Percentiles rank a stretch among this genome's conserved stretches.
phyloP scores from a whole-genome alignment of 1,139 yeast genomes.

The Yamadazyma sp. region DNA sequence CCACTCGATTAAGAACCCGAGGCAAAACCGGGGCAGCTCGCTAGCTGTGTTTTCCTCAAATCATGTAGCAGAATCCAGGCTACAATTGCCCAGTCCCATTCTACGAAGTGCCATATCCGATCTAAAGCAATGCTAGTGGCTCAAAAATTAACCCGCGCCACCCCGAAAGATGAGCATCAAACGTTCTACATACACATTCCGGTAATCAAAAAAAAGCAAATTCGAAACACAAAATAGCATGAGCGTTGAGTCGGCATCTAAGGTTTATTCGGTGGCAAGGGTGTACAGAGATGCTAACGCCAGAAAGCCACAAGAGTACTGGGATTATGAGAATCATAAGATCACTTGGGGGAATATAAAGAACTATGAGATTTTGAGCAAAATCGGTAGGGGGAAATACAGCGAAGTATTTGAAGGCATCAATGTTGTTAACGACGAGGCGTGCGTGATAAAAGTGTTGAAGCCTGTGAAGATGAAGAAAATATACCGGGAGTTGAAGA shows the following conservation, averaged over 20 bases:
- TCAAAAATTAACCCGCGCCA: neutral
- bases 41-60: too few relatives aligned
- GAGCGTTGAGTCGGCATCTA: constrained; percentile 26
- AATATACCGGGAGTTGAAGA: constrained; percentile 74
- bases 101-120: too few relatives aligned
- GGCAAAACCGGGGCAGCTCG: too few relatives aligned
- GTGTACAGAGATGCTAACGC: constrained; percentile 87
- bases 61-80: too few relatives aligned
- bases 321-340: constrained; percentile 84
- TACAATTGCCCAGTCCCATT: too few relatives aligned
- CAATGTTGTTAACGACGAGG: constrained; percentile 45
- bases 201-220: neutral
- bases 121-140: neutral
- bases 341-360: constrained; percentile 73
- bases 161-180: constrained; percentile 1
- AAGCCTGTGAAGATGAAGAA: constrained; percentile 82
- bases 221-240: constrained; percentile 11
- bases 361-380: constrained; percentile 85
- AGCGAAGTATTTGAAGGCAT: constrained; percentile 89
- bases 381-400: constrained; percentile 96
- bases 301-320: constrained; percentile 77
- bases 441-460: constrained; percentile 70
- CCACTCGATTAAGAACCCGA: too few relatives aligned
- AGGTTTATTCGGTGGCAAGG: constrained; percentile 70
- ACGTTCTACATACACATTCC: neutral